A percentile compares a stretch with the other conserved stretches of the same genome.
These are phyloP conservation scores for Nothophaeocryptopus gaeumannii DNA, from an alignment of 2,329 filamentous ascomycete species.

Conservation along the genomic window DNA sequence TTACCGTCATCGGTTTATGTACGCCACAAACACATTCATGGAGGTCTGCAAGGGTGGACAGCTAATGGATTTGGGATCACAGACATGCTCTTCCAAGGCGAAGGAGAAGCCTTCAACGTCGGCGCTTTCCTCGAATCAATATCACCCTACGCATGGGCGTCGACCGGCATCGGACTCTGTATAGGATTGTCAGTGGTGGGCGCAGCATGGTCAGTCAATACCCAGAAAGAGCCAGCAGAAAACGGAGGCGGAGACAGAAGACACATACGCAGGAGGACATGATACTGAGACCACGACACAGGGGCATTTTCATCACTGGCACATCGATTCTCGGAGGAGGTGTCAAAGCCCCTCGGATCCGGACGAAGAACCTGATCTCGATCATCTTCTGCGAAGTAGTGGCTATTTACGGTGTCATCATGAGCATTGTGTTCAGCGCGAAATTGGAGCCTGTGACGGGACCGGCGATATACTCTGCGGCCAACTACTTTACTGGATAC, in stretches of 20 bases:
- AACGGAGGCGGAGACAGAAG: constrained; percentile 1
- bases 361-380: constrained; percentile 98
- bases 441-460: constrained; percentile 69
- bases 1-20: constrained; percentile 40
- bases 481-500: constrained; percentile 90
- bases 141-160: constrained; percentile 92
- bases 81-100: constrained; percentile 99
- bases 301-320: constrained; percentile 98
- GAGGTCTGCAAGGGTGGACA: constrained; percentile 1
- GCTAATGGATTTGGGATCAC: constrained; percentile 15
- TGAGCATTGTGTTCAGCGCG: constrained; percentile 96
- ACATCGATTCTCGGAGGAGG: constrained; percentile 95
- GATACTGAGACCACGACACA: constrained; percentile 41
- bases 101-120: constrained; percentile 95
- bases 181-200: constrained; percentile 95
- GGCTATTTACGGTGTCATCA: constrained; percentile 99
- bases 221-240: not conserved
- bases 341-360: constrained; percentile 93
- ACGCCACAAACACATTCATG: constrained; percentile 15
- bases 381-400: constrained; percentile 99
- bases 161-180: constrained; percentile 84
- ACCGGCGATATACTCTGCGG: constrained; percentile 66
- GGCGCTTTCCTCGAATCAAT: constrained; percentile 91
- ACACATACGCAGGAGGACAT: not conserved
- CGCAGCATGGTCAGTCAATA: constrained; percentile 74